Evolutionary conservation across 768 basidiomycete genomes (phyloP).

Genomic region (Pleurotus sapidus): DNA sequence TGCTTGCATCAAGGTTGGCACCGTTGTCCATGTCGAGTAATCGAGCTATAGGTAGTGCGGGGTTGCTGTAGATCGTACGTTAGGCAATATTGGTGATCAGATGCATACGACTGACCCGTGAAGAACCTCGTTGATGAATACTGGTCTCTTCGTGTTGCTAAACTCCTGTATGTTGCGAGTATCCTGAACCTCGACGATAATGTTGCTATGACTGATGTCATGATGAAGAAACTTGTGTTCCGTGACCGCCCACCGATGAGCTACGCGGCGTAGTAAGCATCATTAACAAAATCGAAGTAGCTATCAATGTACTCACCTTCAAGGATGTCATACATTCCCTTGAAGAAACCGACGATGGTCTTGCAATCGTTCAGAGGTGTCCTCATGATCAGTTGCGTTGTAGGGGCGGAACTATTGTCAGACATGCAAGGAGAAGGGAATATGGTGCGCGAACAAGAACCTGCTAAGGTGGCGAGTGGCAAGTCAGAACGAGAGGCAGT

Average conservation of each 20-base stretch:
- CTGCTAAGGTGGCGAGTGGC: too few relatives aligned
- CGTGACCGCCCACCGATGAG: background rate
- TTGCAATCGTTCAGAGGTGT: background rate
- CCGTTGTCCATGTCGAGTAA: background rate
- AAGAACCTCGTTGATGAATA: background rate
- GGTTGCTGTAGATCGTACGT: background rate
- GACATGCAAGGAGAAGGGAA: too few relatives aligned
- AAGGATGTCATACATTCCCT: constrained; percentile 6
- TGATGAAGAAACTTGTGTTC: background rate
- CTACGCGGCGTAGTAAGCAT: background rate
- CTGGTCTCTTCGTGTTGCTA: background rate
- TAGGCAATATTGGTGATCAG: background rate
- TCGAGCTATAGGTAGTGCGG: background rate
- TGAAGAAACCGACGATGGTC: background rate
- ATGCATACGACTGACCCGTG: background rate
- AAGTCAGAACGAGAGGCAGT: too few relatives aligned
- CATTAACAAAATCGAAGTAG: too few relatives aligned
- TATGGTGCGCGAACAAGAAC: too few relatives aligned
- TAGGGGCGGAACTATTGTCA: too few relatives aligned
- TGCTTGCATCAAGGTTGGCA: too few relatives aligned
- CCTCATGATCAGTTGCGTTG: background rate
- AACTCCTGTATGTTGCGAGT: background rate
- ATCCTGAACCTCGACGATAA: background rate
- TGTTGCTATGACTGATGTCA: constrained; percentile 1
- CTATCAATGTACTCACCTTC: background rate